Evolutionary conservation across 139 green algal species (phyloP), one percentile per base, ranked within the genome.

Genomic region (Deuterostichococcus epilithicus): DNA sequence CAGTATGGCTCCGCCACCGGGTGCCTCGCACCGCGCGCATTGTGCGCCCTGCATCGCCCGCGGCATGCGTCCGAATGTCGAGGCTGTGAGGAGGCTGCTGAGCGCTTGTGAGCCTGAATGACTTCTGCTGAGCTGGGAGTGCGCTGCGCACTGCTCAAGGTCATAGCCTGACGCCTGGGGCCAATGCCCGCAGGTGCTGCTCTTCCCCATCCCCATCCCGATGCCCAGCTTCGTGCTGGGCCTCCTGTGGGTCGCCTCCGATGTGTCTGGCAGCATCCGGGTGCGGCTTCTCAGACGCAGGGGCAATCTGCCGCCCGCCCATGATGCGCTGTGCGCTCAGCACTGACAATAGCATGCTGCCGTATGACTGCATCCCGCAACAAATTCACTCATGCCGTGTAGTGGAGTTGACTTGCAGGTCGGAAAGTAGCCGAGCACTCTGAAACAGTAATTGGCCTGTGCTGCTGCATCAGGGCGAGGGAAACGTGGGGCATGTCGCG

Each of bases 231-330:
- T 23, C 0, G 5, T 36, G n/a, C 42, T 75, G 1, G 70, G 70
- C 30, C 39, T 33, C 3, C 42, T 75, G 5, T 75, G 39, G 42
- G 6, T 75, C 26, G n/a, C 28, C 39, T 75, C 58, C 32, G 70
- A 75, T 4, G 26, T 75, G 28, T 38, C n/a, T n/a, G 70, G 70
- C 13, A 47, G 37, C 70, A 65, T 75, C 28, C 22, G 25, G 59
- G 18, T 44, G 30, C 66, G 37, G n/a, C n/a, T n/a, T n/a, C n/a
- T n/a, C n/a, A n/a, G n/a, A n/a, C n/a, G n/a, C n/a, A n/a, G n/a
- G n/a, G n/a, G n/a, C n/a, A n/a, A n/a, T n/a, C n/a, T n/a, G n/a
- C n/a, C n/a, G n/a, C n/a, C n/a, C n/a, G n/a, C n/a, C n/a, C n/a
- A n/a, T n/a, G n/a, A n/a, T n/a, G n/a, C n/a, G n/a, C n/a, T n/a